Evolutionary conservation across 225 moss, liverwort and hornwort genomes (phyloP).

Genomic region (Asterella californica): DNA sequence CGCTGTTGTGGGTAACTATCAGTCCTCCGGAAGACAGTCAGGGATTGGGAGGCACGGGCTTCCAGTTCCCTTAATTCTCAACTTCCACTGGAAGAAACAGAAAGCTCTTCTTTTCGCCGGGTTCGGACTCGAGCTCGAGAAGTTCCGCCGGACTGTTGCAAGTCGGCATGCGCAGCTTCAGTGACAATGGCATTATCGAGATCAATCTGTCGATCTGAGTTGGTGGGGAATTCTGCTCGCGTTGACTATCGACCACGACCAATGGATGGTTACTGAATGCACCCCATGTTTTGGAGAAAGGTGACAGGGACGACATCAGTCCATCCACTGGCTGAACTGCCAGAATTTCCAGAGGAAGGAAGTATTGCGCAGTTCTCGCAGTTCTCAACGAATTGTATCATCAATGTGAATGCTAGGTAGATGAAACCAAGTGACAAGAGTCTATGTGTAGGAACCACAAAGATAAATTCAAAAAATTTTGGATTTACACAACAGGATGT

Average conservation of each 20-base stretch:
- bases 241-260: background rate
- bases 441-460: background rate
- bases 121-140: background rate
- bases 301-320: background rate
- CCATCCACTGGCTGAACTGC: background rate
- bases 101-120: background rate
- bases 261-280: background rate
- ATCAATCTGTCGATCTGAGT: background rate
- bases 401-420: background rate
- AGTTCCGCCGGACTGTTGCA: background rate
- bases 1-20: constrained; percentile 82
- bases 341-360: background rate
- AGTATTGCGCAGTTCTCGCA: background rate
- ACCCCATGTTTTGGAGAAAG: background rate
- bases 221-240: background rate
- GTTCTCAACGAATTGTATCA: background rate
- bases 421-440: background rate
- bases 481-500: too few relatives aligned
- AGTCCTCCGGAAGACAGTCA: constrained; percentile 39
- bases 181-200: background rate
- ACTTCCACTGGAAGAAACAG: background rate
- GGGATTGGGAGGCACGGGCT: background rate
- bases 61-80: constrained; percentile 16
- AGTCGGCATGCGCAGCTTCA: too few relatives aligned
- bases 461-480: background rate